Evolutionary conservation across 2,329 filamentous ascomycete species (phyloP), one percentile per base, ranked within the genome.

Genomic region (Orbilia javanica): DNA sequence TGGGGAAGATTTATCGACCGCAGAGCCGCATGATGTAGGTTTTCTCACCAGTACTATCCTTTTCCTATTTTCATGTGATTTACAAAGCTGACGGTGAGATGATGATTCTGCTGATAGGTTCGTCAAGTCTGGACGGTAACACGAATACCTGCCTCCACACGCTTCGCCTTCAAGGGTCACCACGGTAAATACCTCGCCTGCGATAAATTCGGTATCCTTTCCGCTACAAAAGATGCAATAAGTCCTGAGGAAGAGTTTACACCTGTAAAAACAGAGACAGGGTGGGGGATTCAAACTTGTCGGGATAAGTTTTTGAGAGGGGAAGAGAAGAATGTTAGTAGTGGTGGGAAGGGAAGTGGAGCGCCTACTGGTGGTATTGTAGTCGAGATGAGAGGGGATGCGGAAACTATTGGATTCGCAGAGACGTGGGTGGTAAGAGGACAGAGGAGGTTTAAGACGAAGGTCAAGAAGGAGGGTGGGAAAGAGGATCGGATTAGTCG

Each of bases 101-200:
- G 29, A 36, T 6, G 44, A 15, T 11, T n/a, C n/a, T n/a, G n/a
- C n/a, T n/a, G 39, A 46, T 50, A 79, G 75, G 69, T 79, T 31
- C 68, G 75, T 48, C 94, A 97, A 86, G 96, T 99, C 15, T 99
- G 95, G 93, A 89, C 98, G 80, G 93, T 93, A 77, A 97, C 92
- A 81, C 89, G 88, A 80, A 91, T 97, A 11, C 89, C 91, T 0
- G 95, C 95, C 2, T 95, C 92, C 0, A 93, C 96, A 80, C 88
- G 88, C 36, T 91, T 93, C 81, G 92, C 92, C 73, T 92, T 99
- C 84, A 97, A 97, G 85, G 93, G 93, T 0, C 92, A 95, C 81
- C 93, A 97, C 84, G 94, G 94, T 79, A 91, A 89, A 91, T 97
- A 96, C 83, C 88, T 98, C 1, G 90, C 91, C 74, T 95, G 93